Base-by-base conservation (phyloP, 2,329 filamentous ascomycete genomes). In the Aspergillus pseudoviridinutans region DNA sequence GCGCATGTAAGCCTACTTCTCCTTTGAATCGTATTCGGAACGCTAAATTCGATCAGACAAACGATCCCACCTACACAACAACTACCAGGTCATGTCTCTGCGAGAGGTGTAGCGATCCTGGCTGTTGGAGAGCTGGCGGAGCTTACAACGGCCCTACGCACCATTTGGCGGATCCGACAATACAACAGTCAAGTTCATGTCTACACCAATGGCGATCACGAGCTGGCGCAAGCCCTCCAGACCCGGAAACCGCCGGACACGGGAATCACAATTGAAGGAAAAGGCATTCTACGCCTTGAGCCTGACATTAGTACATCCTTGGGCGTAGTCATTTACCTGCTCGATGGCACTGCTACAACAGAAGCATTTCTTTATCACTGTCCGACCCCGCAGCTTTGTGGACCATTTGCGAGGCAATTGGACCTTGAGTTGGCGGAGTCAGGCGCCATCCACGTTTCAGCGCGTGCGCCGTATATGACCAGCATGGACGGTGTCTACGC, bases 141-240 rank as follows among this genome's bases (percentile, higher is more conserved):
- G 32, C 27, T 50, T n/a, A 50, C 49, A 12, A 50, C 32, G 49
- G 49, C 49, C 24, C 49, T 50, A 17, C 49, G 29, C 29, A 50
- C 49, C 17, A 20, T 35, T 9, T 50, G 49, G 49, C 49, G 29
- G 49, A 29, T 29, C 22, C 49, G 49, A 29, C 49, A 50, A 29
- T 50, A 28, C 9, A 29, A 25, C 24, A 29, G 24, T n/a, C 29
- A 25, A 10, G 49, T 50, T 29, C 49, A 20, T 32, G 49, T 50
- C 27, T 50, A 50, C 49, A 50, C 49, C 49, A 25, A 50, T 32
- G 49, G 49, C n/a, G 49, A 50, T 50, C 24, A 50, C 12, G 49
- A 50, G n/a, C 49, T 50, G 24, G 27, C 49, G 22, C 49, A 29
- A 32, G 49, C 49, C 27, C 49, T 50, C 12, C 12, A 50, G 49